phyloP scores from a whole-genome alignment of 2,329 filamentous ascomycete genomes.

The Cadophora malorum region DNA sequence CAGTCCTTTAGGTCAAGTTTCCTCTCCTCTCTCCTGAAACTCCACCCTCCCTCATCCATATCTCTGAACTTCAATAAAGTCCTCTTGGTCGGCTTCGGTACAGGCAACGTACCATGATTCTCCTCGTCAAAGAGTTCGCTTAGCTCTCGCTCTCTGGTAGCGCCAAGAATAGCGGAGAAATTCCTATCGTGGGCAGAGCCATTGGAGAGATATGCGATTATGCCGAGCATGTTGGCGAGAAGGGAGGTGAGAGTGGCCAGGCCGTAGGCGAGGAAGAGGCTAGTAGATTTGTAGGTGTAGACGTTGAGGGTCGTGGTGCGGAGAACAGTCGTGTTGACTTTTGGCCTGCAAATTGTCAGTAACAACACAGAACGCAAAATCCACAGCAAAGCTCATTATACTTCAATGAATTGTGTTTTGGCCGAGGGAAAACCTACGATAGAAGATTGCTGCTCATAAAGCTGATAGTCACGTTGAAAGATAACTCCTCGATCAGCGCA shows the following conservation, averaged over 20 bases:
- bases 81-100: constrained; percentile 19
- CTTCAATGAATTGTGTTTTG: neutral
- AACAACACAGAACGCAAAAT: neutral
- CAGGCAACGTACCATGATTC: constrained; percentile 25
- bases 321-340: neutral
- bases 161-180: constrained; percentile 35
- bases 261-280: constrained; percentile 30
- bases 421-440: constrained; percentile 14
- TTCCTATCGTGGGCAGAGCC: constrained; percentile 30
- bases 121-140: constrained; percentile 22
- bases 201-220: constrained; percentile 32
- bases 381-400: neutral
- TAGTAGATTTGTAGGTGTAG: constrained; percentile 30
- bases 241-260: constrained; percentile 29
- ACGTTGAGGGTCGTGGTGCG: constrained; percentile 25
- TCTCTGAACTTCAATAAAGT: constrained; percentile 21
- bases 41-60: constrained; percentile 23
- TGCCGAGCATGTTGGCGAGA: constrained; percentile 28
- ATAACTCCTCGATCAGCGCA: constrained; percentile 22
- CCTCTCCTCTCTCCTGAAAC: constrained; percentile 15
- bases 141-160: constrained; percentile 29
- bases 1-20: neutral
- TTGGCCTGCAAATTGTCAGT: neutral
- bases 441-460: constrained; percentile 26
- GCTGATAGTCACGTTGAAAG: constrained; percentile 25